Conservation (phyloP, 208 protist genomes). For the Acanthamoeba lenticulata region DNA sequence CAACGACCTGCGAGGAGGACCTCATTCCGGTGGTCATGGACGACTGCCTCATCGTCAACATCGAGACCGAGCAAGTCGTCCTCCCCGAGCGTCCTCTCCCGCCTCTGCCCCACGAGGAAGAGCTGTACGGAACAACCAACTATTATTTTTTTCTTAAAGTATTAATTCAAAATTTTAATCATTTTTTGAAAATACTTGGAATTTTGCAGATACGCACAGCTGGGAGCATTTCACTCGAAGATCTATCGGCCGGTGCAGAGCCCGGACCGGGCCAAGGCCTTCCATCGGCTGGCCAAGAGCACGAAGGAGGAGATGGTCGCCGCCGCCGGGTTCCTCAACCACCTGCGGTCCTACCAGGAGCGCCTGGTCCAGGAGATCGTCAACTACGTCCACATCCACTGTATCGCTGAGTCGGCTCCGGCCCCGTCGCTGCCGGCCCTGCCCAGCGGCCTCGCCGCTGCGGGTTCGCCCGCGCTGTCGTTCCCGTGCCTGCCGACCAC, state of each 20-base stretch:
- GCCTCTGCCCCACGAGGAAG: neutral
- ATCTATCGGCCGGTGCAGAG: neutral
- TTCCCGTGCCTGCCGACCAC: neutral
- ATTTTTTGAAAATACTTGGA: too few species aligned
- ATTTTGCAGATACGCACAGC: neutral
- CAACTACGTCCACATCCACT: constrained; percentile 3
- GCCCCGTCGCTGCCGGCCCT: neutral
- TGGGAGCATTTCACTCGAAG: neutral
- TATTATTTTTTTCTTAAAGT: neutral
- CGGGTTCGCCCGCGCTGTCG: neutral
- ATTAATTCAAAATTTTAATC: too few species aligned
- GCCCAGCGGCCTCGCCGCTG: too few species aligned
- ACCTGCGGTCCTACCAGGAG: neutral
- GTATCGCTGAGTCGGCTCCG: neutral
- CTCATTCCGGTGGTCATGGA: neutral
- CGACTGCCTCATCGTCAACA: constrained; percentile 33
- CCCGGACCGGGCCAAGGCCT: neutral
- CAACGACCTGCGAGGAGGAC: neutral
- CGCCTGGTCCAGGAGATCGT: neutral
- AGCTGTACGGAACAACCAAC: neutral
- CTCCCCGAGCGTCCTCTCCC: neutral
- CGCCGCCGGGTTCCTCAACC: neutral
- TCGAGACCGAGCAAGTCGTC: constrained; percentile 33
- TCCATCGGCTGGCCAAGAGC: neutral
- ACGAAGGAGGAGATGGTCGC: neutral